Percentiles rank a stretch among this genome's conserved stretches.
phyloP scores from a whole-genome alignment of 352 stramenopile genomes.

The Thraustotheca clavata region DNA sequence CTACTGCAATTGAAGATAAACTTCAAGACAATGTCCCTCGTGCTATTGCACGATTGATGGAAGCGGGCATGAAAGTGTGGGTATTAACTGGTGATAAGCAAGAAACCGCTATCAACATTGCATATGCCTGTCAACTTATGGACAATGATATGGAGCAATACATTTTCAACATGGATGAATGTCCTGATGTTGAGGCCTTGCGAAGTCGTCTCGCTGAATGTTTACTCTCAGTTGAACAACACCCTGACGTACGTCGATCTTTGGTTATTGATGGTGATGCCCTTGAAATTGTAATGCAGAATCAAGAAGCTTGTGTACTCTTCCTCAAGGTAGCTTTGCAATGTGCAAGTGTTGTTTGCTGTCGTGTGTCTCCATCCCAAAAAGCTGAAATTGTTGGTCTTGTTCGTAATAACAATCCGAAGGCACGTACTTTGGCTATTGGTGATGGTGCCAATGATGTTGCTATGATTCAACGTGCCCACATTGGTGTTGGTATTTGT shows the following conservation, averaged over 20 bases:
- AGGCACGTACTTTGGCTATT: conserved; percentile 82
- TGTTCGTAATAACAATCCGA: conserved; percentile 83
- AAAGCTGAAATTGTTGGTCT: conserved; percentile 90
- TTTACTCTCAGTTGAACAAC: conserved; percentile 25
- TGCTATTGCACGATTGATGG: conserved; percentile 86
- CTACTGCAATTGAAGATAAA: conserved; percentile 92
- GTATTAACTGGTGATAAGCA: conserved; percentile 94
- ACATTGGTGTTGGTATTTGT: conserved; percentile 90
- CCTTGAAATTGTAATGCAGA: conserved; percentile 60
- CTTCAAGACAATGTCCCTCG: conserved; percentile 88
- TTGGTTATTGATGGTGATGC: conserved; percentile 80
- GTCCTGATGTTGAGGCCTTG: conserved; percentile 56
- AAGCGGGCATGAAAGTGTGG: conserved; percentile 92
- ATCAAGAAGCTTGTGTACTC: conserved; percentile 62
- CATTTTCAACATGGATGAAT: conserved; percentile 70
- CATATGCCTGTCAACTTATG: conserved; percentile 86
- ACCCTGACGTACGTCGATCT: background rate
- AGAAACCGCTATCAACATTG: conserved; percentile 95
- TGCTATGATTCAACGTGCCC: conserved; percentile 91
- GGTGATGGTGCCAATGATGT: conserved; percentile 96
- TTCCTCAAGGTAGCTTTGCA: conserved; percentile 67
- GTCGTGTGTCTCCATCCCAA: conserved; percentile 88
- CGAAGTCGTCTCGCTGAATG: conserved; percentile 47
- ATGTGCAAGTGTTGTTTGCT: conserved; percentile 89
- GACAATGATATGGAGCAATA: conserved; percentile 89